phyloP scores from a whole-genome alignment of 805 yeast species.

The Lipomyces yamadae region DNA sequence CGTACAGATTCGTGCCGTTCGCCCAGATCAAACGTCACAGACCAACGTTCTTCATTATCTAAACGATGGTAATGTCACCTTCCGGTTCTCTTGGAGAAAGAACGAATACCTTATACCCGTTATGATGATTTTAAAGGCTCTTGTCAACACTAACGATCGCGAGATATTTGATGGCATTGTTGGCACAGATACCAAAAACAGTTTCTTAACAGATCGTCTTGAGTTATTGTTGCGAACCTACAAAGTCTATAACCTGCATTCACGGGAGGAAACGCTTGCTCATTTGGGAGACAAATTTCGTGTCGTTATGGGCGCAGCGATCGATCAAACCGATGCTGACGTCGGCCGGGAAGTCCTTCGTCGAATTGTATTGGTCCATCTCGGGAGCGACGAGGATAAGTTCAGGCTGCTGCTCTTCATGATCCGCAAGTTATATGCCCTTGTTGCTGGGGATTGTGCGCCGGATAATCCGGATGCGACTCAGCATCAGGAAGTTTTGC shows the following conservation, averaged over 20 bases:
- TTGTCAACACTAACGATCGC: constrained; percentile 87
- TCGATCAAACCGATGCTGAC: constrained; percentile 84
- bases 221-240: constrained; percentile 88
- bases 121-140: constrained; percentile 87
- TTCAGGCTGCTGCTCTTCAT: constrained; percentile 86
- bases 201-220: constrained; percentile 96
- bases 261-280: constrained; percentile 87
- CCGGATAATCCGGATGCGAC: constrained; percentile 99
- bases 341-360: constrained; percentile 85
- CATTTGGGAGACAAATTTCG: constrained; percentile 96
- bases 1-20: constrained; percentile 89
- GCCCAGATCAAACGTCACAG: constrained; percentile 97
- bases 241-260: constrained; percentile 76
- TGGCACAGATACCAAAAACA: constrained; percentile 82
- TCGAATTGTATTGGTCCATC: constrained; percentile 87
- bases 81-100: constrained; percentile 96
- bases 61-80: constrained; percentile 93
- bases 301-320: constrained; percentile 86
- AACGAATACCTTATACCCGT: constrained; percentile 95
- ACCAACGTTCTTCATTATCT: constrained; percentile 96
- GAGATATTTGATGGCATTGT: constrained; percentile 96
- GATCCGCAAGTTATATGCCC: constrained; percentile 91
- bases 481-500: constrained; percentile 94
- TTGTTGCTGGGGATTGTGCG: constrained; percentile 95
- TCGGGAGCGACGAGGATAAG: constrained; percentile 71